Conservation (phyloP, 2,329 filamentous ascomycete genomes). For the Chalaropsis thielavioides region DNA sequence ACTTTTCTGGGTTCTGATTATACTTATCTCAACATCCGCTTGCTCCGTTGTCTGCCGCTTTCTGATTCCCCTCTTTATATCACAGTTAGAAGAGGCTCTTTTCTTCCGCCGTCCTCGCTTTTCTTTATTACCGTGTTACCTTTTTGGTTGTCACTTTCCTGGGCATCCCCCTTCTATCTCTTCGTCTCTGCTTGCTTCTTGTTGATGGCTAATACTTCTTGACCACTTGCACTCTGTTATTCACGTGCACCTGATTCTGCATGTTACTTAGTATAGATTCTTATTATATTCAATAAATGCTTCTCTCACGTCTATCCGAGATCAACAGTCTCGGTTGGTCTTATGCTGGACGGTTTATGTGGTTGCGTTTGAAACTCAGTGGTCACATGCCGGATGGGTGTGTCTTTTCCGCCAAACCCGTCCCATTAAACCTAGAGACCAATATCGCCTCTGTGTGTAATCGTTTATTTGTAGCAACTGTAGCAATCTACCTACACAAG, state of each 20-base stretch:
- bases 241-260: too few species aligned
- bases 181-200: background rate
- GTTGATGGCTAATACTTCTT: background rate
- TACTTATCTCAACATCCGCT: background rate
- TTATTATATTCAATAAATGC: background rate
- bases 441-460: too few species aligned
- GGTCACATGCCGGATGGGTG: too few species aligned
- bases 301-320: too few species aligned
- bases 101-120: background rate
- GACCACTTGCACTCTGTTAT: background rate
- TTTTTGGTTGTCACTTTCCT: background rate
- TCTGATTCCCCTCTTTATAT: background rate
- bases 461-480: too few species aligned
- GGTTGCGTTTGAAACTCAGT: too few species aligned
- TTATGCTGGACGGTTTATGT: too few species aligned
- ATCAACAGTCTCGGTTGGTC: too few species aligned
- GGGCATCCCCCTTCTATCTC: background rate
- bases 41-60: background rate
- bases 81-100: background rate
- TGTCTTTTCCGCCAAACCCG: too few species aligned
- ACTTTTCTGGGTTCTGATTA: too few species aligned
- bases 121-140: background rate
- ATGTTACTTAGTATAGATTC: background rate
- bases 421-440: too few species aligned
- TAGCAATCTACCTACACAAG: too few species aligned